Base-by-base conservation (phyloP, 768 basidiomycete species). In the Boletales sp. region DNA sequence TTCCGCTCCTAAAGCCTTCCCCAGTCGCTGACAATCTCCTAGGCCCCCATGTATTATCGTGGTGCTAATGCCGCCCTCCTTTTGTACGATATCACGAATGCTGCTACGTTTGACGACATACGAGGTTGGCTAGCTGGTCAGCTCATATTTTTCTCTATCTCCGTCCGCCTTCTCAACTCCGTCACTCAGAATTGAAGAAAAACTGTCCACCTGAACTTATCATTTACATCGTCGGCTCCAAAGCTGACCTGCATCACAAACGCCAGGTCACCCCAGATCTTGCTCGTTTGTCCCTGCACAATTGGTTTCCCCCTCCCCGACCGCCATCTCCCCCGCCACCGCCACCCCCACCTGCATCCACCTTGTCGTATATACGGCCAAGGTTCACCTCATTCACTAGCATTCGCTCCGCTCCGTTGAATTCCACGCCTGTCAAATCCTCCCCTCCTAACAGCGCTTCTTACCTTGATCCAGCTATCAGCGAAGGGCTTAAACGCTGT, bases 11-110 rank as follows among this genome's bases (percentile, higher is more conserved):
- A 40, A 50, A 51, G 44, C 58, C 46, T 46, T 56, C 18, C 57
- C 15, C 47, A 50, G 43, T 53, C 47, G 41, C 59, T 56, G 48
- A 61, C 50, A 40, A 41, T 32, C 40, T 40, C 40, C 43, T 60
- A 91, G 91, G 93, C 93, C 60, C 91, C 90, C 58, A 93, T 95
- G 86, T 95, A 94, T 75, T 94, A 94, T 78, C 84, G 92, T 72
- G 92, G 92, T 66, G 90, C 94, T 62, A 90, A 94, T 66, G 94
- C 93, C 57, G 94, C 94, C 34, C 80, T 97, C 55, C 77, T 96
- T 59, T 78, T 95, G 66, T 97, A 97, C 73, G 94, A 97, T 77
- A 91, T 95, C 59, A 94, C 94, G 63, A 91, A 90, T 71, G 79
- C 80, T 51, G 76, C 85, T 49, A 87, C 88, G 25, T 93, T 97